Evolutionary conservation across 179 eudicot species (phyloP).

Genomic region (Camellia oleifera): DNA sequence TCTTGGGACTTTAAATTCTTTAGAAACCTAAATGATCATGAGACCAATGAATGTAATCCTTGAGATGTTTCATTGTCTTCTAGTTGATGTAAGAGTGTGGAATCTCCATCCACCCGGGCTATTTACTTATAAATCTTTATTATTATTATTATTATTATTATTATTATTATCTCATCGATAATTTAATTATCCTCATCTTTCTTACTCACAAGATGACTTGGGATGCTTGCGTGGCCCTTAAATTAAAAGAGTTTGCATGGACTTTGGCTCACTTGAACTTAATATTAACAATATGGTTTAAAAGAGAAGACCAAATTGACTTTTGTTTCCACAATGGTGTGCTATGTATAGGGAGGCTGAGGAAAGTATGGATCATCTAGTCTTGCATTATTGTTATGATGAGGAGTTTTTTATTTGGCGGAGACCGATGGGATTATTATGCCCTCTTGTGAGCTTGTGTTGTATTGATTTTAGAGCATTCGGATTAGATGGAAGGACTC

Average conservation of each 20-base stretch:
- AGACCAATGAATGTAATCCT: background rate
- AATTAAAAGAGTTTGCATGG: background rate
- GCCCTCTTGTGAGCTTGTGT: background rate
- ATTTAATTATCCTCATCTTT: background rate
- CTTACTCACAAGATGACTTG: background rate
- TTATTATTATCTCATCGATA: background rate
- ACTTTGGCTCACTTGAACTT: background rate
- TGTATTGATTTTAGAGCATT: background rate
- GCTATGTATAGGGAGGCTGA: background rate
- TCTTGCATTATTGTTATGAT: background rate
- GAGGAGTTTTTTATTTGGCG: background rate
- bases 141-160: background rate
- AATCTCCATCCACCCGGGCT: background rate
- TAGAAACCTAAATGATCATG: background rate
- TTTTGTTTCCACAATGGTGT: background rate
- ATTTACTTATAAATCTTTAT: background rate
- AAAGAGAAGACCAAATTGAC: background rate
- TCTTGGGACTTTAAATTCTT: background rate
- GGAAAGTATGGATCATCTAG: background rate
- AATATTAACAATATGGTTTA: background rate
- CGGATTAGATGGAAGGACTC: background rate
- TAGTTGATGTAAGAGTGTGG: background rate
- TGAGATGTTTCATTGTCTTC: background rate
- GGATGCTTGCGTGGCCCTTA: background rate
- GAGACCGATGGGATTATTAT: background rate